Evolutionary conservation across 2,329 filamentous ascomycete genomes (phyloP).

Genomic region (Botryotinia convoluta): DNA sequence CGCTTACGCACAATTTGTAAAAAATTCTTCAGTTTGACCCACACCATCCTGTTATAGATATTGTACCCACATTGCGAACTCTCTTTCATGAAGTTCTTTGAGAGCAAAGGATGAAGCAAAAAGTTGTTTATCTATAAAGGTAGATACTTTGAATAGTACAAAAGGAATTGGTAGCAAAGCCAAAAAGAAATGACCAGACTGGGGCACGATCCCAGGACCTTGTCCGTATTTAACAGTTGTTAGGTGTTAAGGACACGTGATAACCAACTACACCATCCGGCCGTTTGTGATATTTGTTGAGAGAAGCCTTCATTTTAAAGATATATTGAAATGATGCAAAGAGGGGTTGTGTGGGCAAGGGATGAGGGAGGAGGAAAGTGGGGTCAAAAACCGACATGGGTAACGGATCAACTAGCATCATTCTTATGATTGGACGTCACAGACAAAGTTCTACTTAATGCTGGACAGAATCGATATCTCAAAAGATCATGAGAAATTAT

Average conservation of each 20-base stretch:
- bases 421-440: neutral
- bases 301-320: accelerated
- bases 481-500: neutral
- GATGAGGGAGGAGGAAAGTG: neutral
- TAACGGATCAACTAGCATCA: neutral
- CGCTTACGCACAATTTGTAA: constrained; percentile 1
- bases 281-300: neutral
- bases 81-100: neutral
- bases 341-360: neutral
- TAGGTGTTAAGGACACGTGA: constrained; percentile 19
- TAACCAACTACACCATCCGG: constrained; percentile 20
- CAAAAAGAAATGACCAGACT: neutral
- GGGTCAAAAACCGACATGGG: neutral
- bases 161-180: neutral
- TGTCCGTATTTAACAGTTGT: neutral
- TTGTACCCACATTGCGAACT: neutral
- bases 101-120: neutral
- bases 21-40: neutral
- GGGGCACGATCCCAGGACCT: constrained; percentile 18
- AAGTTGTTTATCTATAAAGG: neutral
- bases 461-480: neutral
- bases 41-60: neutral
- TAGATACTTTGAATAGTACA: too few relatives aligned
- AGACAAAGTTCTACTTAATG: too few relatives aligned
- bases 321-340: accelerated